These are phyloP conservation scores for Solanum arcanum DNA, from an alignment of 257 asterid species.

Conservation along the genomic window DNA sequence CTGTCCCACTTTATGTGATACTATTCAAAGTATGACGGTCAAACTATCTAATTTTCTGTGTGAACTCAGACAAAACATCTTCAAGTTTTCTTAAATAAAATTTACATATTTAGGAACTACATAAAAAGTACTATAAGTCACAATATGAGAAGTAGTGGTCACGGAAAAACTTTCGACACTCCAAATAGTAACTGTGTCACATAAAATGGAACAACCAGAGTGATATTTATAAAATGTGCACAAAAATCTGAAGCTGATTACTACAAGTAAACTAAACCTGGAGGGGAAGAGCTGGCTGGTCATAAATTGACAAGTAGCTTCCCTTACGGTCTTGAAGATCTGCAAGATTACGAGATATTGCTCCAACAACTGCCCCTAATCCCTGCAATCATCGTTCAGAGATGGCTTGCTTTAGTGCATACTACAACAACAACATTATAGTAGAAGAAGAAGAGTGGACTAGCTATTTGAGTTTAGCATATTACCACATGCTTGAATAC, in stretches of 20 bases:
- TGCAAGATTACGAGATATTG: conserved; percentile 89
- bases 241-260: background rate
- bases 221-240: background rate
- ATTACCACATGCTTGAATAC: conserved; percentile 98
- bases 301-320: conserved; percentile 92
- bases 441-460: background rate
- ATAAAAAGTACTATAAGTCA: background rate
- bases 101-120: background rate
- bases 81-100: background rate
- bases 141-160: background rate
- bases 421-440: background rate
- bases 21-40: background rate
- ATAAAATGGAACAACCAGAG: background rate
- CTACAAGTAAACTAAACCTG: conserved; percentile 32
- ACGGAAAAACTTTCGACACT: background rate
- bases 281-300: conserved; percentile 71
- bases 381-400: conserved; percentile 37
- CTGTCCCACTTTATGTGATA: background rate
- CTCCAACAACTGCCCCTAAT: conserved; percentile 96
- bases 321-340: conserved; percentile 97
- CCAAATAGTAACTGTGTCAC: background rate
- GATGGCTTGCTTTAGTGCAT: background rate
- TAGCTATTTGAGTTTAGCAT: conserved; percentile 1
- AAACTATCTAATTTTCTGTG: background rate
- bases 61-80: background rate